Evolutionary conservation across 192 early-diverging fungal species (phyloP).

Genomic region (Backusella tuberculispora): DNA sequence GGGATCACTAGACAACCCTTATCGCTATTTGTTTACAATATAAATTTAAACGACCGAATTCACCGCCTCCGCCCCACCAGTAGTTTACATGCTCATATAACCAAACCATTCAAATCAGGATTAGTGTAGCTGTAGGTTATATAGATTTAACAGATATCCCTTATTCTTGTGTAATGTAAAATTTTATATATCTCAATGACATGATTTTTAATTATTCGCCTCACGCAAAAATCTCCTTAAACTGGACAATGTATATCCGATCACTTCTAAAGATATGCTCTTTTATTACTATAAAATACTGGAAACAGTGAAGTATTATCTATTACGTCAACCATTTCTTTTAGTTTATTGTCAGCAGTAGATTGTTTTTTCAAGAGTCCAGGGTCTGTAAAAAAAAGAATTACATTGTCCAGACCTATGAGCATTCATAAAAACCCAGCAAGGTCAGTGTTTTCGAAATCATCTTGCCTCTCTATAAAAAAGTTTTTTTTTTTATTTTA

Average conservation of each 20-base stretch:
- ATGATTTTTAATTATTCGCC: not conserved
- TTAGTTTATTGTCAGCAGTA: conserved; percentile 3
- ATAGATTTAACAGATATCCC: conserved; percentile 17
- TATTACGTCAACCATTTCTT: not conserved
- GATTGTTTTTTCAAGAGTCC: not conserved
- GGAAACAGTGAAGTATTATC: not conserved
- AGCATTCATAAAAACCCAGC: not conserved
- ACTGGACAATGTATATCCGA: not conserved
- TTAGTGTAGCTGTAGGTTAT: not conserved
- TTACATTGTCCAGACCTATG: not conserved
- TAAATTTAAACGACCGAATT: not conserved
- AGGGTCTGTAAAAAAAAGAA: not conserved
- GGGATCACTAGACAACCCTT: conserved; percentile 10
- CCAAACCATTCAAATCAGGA: conserved; percentile 5
- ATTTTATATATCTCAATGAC: not conserved
- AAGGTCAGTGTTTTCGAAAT: not conserved
- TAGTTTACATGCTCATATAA: not conserved
- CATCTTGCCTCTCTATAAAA: not conserved
- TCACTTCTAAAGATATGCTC: not conserved
- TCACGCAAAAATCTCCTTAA: not conserved
- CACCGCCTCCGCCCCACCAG: not conserved
- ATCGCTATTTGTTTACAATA: not conserved
- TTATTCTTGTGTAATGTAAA: conserved; percentile 6
- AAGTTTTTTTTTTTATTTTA: not conserved
- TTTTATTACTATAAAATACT: not conserved